A percentile compares a stretch with the other conserved stretches of the same genome.
Conservation (phyloP, 805 yeast genomes). For the Saccharomycopsis fermentans region DNA sequence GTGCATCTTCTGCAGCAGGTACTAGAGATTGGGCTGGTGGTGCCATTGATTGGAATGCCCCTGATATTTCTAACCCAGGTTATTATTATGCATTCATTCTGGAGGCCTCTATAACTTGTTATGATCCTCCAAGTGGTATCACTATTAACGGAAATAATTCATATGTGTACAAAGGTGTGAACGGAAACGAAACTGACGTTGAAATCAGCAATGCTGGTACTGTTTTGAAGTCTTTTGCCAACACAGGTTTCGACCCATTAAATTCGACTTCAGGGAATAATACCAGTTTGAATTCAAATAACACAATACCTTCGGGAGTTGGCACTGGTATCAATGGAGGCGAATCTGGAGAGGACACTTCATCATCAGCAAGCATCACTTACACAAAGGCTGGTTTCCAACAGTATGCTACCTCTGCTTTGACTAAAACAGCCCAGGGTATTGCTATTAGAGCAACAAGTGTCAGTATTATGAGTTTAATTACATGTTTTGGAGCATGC, state of each 20-base stretch:
- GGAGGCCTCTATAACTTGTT: constrained; percentile 53
- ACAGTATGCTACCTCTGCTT: constrained; percentile 10
- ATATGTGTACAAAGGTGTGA: constrained; percentile 43
- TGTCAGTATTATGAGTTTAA: neutral
- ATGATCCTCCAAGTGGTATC: constrained; percentile 58
- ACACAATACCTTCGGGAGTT: constrained; percentile 1
- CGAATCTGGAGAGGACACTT: neutral
- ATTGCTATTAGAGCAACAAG: neutral
- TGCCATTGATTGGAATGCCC: constrained; percentile 67
- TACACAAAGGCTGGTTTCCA: constrained; percentile 11
- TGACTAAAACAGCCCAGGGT: neutral
- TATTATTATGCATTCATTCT: constrained; percentile 64
- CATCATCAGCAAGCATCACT: neutral
- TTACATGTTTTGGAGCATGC: neutral
- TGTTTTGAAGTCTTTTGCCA: constrained; percentile 47
- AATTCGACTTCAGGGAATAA: neutral
- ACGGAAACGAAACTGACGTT: constrained; percentile 40
- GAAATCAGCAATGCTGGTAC: constrained; percentile 55
- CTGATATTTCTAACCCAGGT: constrained; percentile 67
- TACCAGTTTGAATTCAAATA: neutral
- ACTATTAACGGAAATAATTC: constrained; percentile 35
- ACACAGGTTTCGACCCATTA: constrained; percentile 56
- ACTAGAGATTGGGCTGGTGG: constrained; percentile 88
- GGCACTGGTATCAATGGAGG: constrained; percentile 4
- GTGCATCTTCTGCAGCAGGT: constrained; percentile 48